Conservation (phyloP, 2,329 filamentous ascomycete species). For the Orbilia javanica region DNA sequence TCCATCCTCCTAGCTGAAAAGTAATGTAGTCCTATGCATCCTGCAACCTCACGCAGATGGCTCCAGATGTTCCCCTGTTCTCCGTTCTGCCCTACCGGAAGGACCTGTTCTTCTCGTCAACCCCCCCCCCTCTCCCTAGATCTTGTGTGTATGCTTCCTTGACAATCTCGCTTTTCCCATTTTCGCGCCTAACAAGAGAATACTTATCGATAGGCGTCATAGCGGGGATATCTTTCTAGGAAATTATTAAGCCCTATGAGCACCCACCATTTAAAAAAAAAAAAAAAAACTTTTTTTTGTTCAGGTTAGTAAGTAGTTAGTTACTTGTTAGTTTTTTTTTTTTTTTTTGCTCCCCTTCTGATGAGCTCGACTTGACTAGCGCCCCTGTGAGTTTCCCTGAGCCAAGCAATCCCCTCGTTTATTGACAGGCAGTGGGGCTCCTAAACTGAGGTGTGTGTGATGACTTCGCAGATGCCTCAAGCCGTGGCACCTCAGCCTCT, state of each 20-base stretch:
- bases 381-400: neutral
- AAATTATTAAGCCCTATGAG: constrained; percentile 49
- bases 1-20: neutral
- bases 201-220: constrained; percentile 55
- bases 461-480: neutral
- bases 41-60: constrained; percentile 14
- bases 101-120: constrained; percentile 29
- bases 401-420: constrained; percentile 21
- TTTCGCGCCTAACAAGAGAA: neutral
- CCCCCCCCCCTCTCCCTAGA: neutral
- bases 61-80: constrained; percentile 4
- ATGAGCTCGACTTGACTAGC: constrained; percentile 26
- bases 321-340: neutral
- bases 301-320: too few species aligned
- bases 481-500: neutral
- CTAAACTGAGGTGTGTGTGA: neutral
- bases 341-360: constrained; percentile 1
- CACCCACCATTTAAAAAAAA: constrained; percentile 15
- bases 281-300: neutral
- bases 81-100: constrained; percentile 36
- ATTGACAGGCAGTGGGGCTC: constrained; percentile 7
- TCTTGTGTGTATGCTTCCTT: neutral
- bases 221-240: constrained; percentile 40
- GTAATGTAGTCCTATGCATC: neutral
- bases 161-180: neutral